Evolutionary conservation across 2,329 filamentous ascomycete genomes (phyloP).

Genomic region (Fusarium guadeloupense): DNA sequence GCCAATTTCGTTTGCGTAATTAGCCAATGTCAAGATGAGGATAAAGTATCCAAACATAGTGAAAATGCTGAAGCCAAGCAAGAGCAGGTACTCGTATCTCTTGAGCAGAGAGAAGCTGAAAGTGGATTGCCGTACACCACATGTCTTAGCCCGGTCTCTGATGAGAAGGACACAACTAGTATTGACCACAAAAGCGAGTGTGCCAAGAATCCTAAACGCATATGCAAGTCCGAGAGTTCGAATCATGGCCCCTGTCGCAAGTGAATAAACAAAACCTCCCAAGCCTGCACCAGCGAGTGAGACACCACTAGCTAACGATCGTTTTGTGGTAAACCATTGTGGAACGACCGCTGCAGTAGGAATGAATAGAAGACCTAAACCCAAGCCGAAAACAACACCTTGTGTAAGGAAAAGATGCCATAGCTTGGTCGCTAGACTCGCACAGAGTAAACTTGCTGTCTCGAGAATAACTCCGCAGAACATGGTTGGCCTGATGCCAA

Average conservation of each 20-base stretch:
- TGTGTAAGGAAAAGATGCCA: constrained; percentile 82
- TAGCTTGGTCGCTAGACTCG: constrained; percentile 72
- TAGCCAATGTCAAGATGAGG: constrained; percentile 77
- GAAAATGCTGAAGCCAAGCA: constrained; percentile 74
- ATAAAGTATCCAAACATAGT: constrained; percentile 78
- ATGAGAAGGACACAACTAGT: constrained; percentile 68
- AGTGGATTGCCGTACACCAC: constrained; percentile 70
- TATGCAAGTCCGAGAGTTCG: constrained; percentile 68
- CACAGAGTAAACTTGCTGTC: constrained; percentile 70
- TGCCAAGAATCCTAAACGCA: constrained; percentile 72
- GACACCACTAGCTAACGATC: constrained; percentile 75
- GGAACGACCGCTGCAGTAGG: constrained; percentile 71
- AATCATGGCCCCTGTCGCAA: constrained; percentile 75
- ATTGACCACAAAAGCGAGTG: constrained; percentile 71
- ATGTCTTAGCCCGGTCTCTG: constrained; percentile 75
- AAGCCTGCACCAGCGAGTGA: constrained; percentile 74
- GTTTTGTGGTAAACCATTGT: constrained; percentile 76
- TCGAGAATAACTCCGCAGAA: constrained; percentile 71
- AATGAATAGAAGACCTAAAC: constrained; percentile 80
- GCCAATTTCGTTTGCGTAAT: constrained; percentile 75
- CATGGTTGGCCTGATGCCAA: constrained; percentile 71
- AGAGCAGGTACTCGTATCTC: constrained; percentile 68
- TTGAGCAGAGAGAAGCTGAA: constrained; percentile 72
- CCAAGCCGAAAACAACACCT: constrained; percentile 77
- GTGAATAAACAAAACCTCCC: constrained; percentile 74